Base-by-base conservation (phyloP, 441 rosid genomes). In the Flueggea neowawraea region DNA sequence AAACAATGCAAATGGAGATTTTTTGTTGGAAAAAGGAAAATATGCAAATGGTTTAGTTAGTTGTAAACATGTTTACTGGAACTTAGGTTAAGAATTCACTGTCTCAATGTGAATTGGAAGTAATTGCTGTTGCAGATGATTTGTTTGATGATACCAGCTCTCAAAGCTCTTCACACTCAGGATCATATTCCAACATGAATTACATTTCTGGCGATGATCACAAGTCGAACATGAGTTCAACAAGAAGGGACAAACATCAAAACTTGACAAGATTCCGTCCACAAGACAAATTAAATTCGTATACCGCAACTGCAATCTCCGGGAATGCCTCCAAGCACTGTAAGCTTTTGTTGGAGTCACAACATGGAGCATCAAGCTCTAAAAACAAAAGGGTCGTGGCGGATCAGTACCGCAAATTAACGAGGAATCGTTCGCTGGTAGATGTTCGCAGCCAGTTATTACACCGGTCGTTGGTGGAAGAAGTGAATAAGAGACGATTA, bases 141-240 rank as follows among this genome's bases (percentile, higher is more conserved):
- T 76, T 70, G 55, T 62, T 58, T 69, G 90, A 89, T 70, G 94
- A 87, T 69, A 77, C 83, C 60, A 71, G 84, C 75, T 89, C 96
- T 72, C 80, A 78, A 64, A 79, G 91, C 77, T 89, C 94, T 71
- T 79, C 87, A 61, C 70, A 77, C 75, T 84, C 94, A 60, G 85
- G 82, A 69, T 71, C 85, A 61, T 87, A 85, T 73, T 79, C 90
- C 70, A 74, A 78, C 79, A 52, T 84, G 69, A 80, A 72, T 68
- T 89, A 83, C 80, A 54, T 72, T 60, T 77, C 70, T 49, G 70
- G 70, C 8, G 88, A 86, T 22, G 93, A 84, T 59, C 71, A 72
- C 69, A 69, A 58, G 58, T 53, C 75, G 32, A 75, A 78, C 16
- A 45, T 33, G 12, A 71, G 63, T 63, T 64, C 71, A 32, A 41